These are phyloP conservation scores for Paspalum notatum DNA, from an alignment of 176 grass and related monocot species.

Conservation along the genomic window DNA sequence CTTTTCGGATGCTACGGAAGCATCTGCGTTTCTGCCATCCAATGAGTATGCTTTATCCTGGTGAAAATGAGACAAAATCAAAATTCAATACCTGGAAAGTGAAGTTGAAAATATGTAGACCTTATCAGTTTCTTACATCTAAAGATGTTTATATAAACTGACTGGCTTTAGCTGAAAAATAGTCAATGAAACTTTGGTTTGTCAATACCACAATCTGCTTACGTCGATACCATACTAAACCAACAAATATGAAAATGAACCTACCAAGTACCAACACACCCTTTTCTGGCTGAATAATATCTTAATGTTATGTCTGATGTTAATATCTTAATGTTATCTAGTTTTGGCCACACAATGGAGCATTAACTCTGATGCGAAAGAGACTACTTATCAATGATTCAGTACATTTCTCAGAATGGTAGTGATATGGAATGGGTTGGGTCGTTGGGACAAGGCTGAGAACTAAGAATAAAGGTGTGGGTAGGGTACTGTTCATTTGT, in stretches of 20 bases:
- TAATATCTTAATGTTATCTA: background rate
- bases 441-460: background rate
- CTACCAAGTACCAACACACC: background rate
- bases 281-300: background rate
- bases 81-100: background rate
- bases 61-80: background rate
- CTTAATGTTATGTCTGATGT: background rate
- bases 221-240: background rate
- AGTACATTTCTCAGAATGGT: background rate
- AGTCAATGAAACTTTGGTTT: background rate
- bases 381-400: background rate
- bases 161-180: background rate
- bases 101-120: background rate
- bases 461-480: background rate
- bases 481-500: background rate
- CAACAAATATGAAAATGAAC: background rate
- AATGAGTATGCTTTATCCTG: conserved; percentile 58
- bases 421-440: background rate
- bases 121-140: background rate
- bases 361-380: background rate
- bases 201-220: background rate
- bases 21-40: conserved; percentile 49
- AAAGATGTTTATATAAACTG: background rate
- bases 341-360: background rate
- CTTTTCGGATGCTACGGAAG: conserved; percentile 46